Evolutionary conservation across 768 basidiomycete species (phyloP), one percentile per base, ranked within the genome.

Genomic region (Lanmaoa rubissima): DNA sequence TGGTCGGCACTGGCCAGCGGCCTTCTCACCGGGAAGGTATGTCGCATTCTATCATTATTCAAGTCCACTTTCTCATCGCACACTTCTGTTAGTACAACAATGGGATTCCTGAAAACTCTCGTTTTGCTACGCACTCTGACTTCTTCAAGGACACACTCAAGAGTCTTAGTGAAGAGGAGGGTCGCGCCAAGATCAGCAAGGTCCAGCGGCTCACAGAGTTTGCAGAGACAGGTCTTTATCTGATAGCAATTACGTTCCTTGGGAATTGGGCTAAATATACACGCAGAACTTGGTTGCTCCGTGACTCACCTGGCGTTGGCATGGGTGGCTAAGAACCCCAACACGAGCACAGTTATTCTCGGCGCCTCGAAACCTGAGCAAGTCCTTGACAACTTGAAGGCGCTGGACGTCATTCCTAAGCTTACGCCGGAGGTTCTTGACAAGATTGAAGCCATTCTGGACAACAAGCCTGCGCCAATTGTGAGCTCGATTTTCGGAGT

Each of bases 1-100:
- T 86, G 80, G 77, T 80, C 79, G 4, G 78, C 83, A 8, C 73
- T 85, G 49, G 79, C 78, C n/a, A 72, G 75, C 17, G 84, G 84
- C 51, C 57, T 82, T 21, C 75, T 84, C 45, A 84, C 81, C 12
- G 83, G 82, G 17, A 83, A 82, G 74, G 77, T 74, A 58, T 35
- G 16, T 32, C 24, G 14, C 42, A 5, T 24, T 13, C 36, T 12
- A 34, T 45, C 34, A 1, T 28, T 7, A 26, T 32, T 38, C 59
- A 13, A 31, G 31, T 34, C 21, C 35, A 10, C 26, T 16, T 35
- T 39, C 32, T 53, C 34, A 63, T 19, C 16, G 21, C 36, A 14
- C 4, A 13, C 21, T 17, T 42, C 16, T 32, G 32, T 44, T 16
- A 82, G 75, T 76, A 76, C 70, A 80, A 81, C 67, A 60, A 79